phyloP scores from a whole-genome alignment of 805 yeast species.

The Pichia membranifaciens region DNA sequence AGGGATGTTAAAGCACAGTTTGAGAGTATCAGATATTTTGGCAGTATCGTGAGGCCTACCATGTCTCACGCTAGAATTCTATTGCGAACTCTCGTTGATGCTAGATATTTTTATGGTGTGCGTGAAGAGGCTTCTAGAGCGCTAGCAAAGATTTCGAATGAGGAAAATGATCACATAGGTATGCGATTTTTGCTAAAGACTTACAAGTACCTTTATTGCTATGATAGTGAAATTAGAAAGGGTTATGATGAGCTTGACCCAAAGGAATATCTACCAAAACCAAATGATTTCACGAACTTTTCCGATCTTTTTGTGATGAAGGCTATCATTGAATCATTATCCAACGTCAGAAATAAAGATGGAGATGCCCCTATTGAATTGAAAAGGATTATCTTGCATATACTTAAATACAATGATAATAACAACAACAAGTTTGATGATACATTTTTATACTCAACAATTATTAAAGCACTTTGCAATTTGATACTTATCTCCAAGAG shows the following conservation, averaged over 20 bases:
- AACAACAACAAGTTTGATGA: conserved; percentile 73
- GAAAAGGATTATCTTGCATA: conserved; percentile 56
- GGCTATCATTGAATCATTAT: conserved; percentile 58
- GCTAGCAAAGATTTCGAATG: conserved; percentile 59
- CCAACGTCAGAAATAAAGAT: conserved; percentile 53
- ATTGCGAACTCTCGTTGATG: conserved; percentile 75
- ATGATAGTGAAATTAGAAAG: conserved; percentile 38
- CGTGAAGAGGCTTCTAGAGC: conserved; percentile 83
- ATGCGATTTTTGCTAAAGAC: conserved; percentile 65
- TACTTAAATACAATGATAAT: conserved; percentile 82
- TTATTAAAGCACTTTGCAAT: conserved; percentile 50
- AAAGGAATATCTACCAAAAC: conserved; percentile 54
- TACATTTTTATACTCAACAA: conserved; percentile 52
- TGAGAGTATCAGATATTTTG: conserved; percentile 74
- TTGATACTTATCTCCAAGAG: conserved; percentile 24
- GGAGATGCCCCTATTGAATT: conserved; percentile 55
- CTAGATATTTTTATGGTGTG: conserved; percentile 81
- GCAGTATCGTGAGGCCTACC: conserved; percentile 51
- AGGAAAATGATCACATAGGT: conserved; percentile 63
- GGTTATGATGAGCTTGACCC: conserved; percentile 27
- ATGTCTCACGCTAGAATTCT: conserved; percentile 68
- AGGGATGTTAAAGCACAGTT: conserved; percentile 93
- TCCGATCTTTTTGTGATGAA: conserved; percentile 64
- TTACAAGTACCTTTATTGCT: conserved; percentile 67
- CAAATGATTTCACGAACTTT: conserved; percentile 75